Evolutionary conservation across 768 basidiomycete genomes (phyloP), one percentile per base, ranked within the genome.

Genomic region (Russula brevipes): DNA sequence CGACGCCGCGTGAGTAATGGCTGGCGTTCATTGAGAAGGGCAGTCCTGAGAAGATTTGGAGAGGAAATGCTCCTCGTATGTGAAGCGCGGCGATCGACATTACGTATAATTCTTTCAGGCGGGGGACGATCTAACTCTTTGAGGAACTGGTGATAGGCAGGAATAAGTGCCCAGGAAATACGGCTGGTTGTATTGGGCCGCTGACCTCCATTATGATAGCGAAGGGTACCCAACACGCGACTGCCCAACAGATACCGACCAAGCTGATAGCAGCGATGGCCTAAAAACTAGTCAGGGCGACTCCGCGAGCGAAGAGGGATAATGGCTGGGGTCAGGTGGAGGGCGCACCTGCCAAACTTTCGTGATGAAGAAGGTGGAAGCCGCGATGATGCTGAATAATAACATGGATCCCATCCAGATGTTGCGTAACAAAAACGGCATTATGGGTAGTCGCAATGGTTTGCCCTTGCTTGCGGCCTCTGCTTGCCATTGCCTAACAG

Each of bases 151-250:
- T 6, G 33, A 47, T 19, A 44, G 30, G 17, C n/a, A 19, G 19
- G 6, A 39, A 54, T 57, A 50, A 62, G 55, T 45, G 38, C 7
- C 38, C 54, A 39, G 46, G 7, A n/a, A 8, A 38, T 56, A 24
- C 2, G 36, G 7, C 24, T 38, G 8, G 30, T 46, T 33, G 54
- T 31, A 44, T 52, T 19, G 9, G 46, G 39, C 33, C 4, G 69
- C 81, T 54, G 66, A 84, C 93, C 84, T 95, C 94, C 94, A 98
- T 98, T 75, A 98, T 92, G 70, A 97, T 94, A 19, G 94, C 90
- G 68, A 97, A 97, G 2, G 94, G 94, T 16, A 92, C 91, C 95
- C 95, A 97, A 76, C 91, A 92, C n/a, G 95, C 92, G 45, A 97
- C 91, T 10, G 94, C 91, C 95, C 95, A 98, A 73, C 89, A 95